Percentiles rank a stretch among this genome's conserved stretches.
Evolutionary conservation across 208 protist genomes (phyloP).

Genomic region (Wallacemonas sp.): DNA sequence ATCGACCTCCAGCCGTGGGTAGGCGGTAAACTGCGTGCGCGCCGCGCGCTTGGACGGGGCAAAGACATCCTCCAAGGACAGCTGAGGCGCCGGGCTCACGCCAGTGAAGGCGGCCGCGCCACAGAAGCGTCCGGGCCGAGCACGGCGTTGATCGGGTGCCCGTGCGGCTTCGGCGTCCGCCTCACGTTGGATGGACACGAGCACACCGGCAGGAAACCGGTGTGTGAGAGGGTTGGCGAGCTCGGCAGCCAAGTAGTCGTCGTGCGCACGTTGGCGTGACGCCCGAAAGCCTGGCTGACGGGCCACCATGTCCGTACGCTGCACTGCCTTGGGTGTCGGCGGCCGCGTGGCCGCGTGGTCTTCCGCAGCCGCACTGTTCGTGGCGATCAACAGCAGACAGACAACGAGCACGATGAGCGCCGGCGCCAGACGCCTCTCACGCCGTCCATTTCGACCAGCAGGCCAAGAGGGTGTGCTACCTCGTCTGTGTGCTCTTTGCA

Average conservation of each 20-base stretch:
- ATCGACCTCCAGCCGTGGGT: not conserved
- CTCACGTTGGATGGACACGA: conserved; percentile 6
- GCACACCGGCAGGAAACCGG: conserved; percentile 4
- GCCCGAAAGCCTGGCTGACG: not conserved
- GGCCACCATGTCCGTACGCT: not conserved
- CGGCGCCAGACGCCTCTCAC: too few species aligned
- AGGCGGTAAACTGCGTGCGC: not conserved
- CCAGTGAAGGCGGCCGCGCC: not conserved
- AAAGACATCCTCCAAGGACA: not conserved
- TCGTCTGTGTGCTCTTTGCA: too few species aligned
- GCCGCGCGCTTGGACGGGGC: not conserved
- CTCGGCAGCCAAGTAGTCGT: not conserved
- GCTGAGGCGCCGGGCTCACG: not conserved
- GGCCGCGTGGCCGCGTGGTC: too few species aligned
- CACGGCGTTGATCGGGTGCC: not conserved
- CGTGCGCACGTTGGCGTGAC: not conserved
- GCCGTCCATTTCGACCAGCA: too few species aligned
- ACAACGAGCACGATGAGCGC: too few species aligned
- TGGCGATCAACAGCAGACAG: too few species aligned
- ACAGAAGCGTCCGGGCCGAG: conserved; percentile 7
- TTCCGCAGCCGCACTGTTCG: too few species aligned
- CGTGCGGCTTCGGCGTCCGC: not conserved
- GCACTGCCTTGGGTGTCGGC: too few species aligned
- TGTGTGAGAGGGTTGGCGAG: not conserved
- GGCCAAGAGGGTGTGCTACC: too few species aligned